Evolutionary conservation across 768 basidiomycete species (phyloP).

Genomic region (Termitomyces sp.): DNA sequence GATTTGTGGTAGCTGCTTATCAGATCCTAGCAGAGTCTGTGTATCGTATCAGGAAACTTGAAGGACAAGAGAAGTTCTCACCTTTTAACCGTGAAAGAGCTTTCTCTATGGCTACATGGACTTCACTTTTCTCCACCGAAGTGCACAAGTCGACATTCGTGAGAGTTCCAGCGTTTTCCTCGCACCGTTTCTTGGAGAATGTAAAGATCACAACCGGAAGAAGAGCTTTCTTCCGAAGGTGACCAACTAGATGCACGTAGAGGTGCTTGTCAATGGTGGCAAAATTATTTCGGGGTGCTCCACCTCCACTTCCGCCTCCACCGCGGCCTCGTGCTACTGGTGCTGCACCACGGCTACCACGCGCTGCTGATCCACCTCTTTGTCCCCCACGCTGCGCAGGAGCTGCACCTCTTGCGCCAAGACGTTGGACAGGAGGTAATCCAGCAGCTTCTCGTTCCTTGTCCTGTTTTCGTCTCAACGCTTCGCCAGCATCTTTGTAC

Average conservation of each 20-base stretch:
- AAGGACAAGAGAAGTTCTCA: slow-evolving; percentile 1
- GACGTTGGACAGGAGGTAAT: slow-evolving; percentile 76
- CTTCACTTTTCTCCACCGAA: slow-evolving; percentile 92
- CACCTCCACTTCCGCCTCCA: slow-evolving; percentile 35
- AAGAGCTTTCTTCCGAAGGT: slow-evolving; percentile 80
- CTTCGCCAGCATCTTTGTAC: slow-evolving; percentile 87
- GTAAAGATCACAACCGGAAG: slow-evolving; percentile 97
- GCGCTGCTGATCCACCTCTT: slow-evolving; percentile 38
- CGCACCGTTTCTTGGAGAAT: slow-evolving; percentile 94
- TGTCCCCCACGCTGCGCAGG: slow-evolving; percentile 55
- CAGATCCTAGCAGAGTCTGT: slow-evolving; percentile 57
- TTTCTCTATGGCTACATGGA: slow-evolving; percentile 91
- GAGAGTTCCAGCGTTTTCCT: slow-evolving; percentile 91
- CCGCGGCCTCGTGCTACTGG: slow-evolving; percentile 34
- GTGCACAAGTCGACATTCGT: slow-evolving; percentile 86
- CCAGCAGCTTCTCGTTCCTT: slow-evolving; percentile 97
- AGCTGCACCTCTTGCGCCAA: slow-evolving; percentile 75
- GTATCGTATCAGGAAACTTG: slow-evolving; percentile 3
- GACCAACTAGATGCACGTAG: slow-evolving; percentile 87
- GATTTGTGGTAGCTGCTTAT: slow-evolving; percentile 92
- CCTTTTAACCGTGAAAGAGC: slow-evolving; percentile 91
- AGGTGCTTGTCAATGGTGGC: slow-evolving; percentile 82
- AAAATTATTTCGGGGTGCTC: slow-evolving; percentile 52
- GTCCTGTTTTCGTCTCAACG: slow-evolving; percentile 91
- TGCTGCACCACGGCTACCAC: slow-evolving; percentile 37